A percentile compares a stretch with the other conserved stretches of the same genome.
phyloP scores from a whole-genome alignment of 2,329 filamentous ascomycete genomes.

The Diaporthe velutina region DNA sequence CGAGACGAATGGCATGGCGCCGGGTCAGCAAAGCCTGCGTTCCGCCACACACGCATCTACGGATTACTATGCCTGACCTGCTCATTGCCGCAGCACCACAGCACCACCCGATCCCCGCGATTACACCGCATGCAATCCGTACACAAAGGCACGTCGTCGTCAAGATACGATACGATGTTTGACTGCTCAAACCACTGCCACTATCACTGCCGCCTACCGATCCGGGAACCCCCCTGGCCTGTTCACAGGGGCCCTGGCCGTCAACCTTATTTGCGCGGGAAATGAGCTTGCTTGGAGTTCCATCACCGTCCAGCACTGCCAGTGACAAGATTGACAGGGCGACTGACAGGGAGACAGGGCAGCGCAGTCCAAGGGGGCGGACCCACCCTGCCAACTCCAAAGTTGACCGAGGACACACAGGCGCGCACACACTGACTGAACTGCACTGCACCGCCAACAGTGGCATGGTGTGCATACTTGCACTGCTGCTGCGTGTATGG shows the following conservation, averaged over 20 bases:
- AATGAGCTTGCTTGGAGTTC: constrained; percentile 24
- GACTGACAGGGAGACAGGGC: not conserved
- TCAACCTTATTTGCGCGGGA: constrained; percentile 28
- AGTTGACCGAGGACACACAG: not conserved
- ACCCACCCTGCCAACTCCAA: constrained; percentile 15
- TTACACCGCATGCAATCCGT: not conserved
- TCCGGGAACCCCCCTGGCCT: constrained; percentile 8
- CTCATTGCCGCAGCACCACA: not conserved
- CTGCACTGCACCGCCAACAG: not conserved
- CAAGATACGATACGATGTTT: not conserved
- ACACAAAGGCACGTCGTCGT: not conserved
- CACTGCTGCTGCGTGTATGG: not conserved
- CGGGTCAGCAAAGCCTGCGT: constrained; percentile 23
- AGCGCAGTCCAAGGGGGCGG: not conserved
- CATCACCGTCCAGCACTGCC: constrained; percentile 17
- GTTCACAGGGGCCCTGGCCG: not conserved
- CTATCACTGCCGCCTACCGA: constrained; percentile 17
- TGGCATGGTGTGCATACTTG: too few species aligned
- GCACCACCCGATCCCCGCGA: constrained; percentile 11
- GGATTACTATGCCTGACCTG: not conserved
- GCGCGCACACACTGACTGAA: too few species aligned
- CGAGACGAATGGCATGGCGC: constrained; percentile 7
- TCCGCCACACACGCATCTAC: not conserved
- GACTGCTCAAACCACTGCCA: constrained; percentile 1
- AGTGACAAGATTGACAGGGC: constrained; percentile 19